These are phyloP conservation scores for Jackrogersella minutella DNA, from an alignment of 495 filamentous ascomycete genomes.

Conservation along the genomic window DNA sequence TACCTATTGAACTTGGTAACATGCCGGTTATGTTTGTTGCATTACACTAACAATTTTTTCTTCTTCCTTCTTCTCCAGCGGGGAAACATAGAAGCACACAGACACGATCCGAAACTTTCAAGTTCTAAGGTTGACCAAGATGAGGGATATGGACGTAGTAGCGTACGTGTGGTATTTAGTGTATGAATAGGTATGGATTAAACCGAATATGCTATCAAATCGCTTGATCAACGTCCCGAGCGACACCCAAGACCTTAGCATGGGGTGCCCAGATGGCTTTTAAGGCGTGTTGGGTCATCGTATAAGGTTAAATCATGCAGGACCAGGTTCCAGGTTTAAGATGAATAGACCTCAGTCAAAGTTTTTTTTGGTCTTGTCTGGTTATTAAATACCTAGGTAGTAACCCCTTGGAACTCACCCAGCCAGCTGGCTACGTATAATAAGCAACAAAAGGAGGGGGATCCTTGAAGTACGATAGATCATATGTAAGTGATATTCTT, in stretches of 20 bases:
- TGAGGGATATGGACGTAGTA: not conserved
- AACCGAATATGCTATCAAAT: not conserved
- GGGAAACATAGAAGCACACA: not conserved
- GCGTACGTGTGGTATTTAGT: not conserved
- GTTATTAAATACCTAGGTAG: no score
- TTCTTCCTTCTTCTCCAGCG: not conserved
- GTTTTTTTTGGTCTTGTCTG: no score
- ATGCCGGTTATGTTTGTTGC: not conserved
- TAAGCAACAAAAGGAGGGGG: not conserved
- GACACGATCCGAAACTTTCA: not conserved
- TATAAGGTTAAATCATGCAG: not conserved
- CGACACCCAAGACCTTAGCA: not conserved
- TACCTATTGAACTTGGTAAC: not conserved
- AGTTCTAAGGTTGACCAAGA: not conserved
- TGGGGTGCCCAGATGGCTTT: no score
- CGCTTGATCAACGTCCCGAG: not conserved
- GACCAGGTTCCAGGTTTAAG: not conserved
- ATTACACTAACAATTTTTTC: not conserved
- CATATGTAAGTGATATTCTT: conserved; percentile 9
- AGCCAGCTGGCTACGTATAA: not conserved
- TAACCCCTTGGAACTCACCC: no score
- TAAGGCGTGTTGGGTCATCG: no score
- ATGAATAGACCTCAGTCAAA: not conserved
- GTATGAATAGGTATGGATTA: not conserved
- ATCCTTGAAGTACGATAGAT: not conserved